Conservation (phyloP, 441 rosid genomes). For the Hura crepitans region DNA sequence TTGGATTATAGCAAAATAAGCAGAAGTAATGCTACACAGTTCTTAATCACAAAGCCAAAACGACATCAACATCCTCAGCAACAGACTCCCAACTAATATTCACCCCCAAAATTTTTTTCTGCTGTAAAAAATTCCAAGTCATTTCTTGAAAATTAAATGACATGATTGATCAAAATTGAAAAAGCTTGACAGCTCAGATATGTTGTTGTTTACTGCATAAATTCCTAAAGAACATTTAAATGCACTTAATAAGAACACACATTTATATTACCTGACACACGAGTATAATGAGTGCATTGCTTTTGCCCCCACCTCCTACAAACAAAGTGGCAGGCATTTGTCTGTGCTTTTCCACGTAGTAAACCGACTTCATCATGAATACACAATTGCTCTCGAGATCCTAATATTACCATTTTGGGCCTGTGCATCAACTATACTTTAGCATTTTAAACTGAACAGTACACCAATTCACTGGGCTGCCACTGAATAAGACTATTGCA, state of each 20-base stretch:
- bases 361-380: conserved; percentile 80
- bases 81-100: background rate
- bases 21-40: background rate
- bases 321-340: conserved; percentile 67
- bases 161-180: background rate
- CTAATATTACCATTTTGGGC: conserved; percentile 91
- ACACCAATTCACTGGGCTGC: background rate
- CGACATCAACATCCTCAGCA: background rate
- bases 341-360: conserved; percentile 84
- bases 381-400: conserved; percentile 95
- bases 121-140: background rate
- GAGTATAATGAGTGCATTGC: conserved; percentile 55
- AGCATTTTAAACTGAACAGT: conserved; percentile 8
- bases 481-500: background rate
- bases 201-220: background rate
- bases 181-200: background rate
- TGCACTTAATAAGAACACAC: background rate
- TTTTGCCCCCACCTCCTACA: conserved; percentile 58
- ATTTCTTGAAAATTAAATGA: background rate
- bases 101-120: background rate
- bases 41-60: background rate
- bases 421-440: conserved; percentile 39
- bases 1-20: background rate
- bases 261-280: conserved; percentile 46
- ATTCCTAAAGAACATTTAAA: background rate